These are phyloP conservation scores for Tolypocladium capitatum DNA, from an alignment of 2,329 filamentous ascomycete species.

Conservation along the genomic window DNA sequence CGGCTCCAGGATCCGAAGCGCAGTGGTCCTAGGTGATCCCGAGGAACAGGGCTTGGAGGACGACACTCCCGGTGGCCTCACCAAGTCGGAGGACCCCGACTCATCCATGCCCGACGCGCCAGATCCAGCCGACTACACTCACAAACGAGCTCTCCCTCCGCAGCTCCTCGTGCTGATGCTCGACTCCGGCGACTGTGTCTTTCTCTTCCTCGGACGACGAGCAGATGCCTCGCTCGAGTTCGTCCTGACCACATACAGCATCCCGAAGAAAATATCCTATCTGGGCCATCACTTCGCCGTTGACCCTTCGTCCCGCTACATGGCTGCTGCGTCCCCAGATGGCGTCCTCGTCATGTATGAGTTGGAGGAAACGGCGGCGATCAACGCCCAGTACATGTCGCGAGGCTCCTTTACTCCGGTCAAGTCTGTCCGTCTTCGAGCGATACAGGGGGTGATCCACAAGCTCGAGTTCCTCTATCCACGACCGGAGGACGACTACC, in stretches of 20 bases:
- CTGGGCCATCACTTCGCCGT: slow-evolving; percentile 57
- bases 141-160: slow-evolving; percentile 41
- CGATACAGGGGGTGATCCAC: slow-evolving; percentile 60
- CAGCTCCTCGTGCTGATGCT: slow-evolving; percentile 70
- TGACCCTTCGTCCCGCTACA: slow-evolving; percentile 58
- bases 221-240: slow-evolving; percentile 41
- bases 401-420: slow-evolving; percentile 44
- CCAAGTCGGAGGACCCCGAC: slow-evolving; percentile 28
- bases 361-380: slow-evolving; percentile 42
- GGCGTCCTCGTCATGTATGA: slow-evolving; percentile 60
- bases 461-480: slow-evolving; percentile 80
- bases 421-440: slow-evolving; percentile 26
- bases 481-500: slow-evolving; percentile 47
- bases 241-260: slow-evolving; percentile 41
- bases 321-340: slow-evolving; percentile 59
- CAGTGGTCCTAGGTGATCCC: slow-evolving; percentile 55
- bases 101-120: slow-evolving; percentile 20
- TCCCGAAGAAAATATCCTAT: slow-evolving; percentile 44
- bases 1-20: slow-evolving; percentile 63
- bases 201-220: slow-evolving; percentile 51
- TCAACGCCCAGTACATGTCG: slow-evolving; percentile 34
- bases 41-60: slow-evolving; percentile 24
- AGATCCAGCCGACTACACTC: slow-evolving; percentile 2
- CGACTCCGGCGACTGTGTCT: slow-evolving; percentile 59
- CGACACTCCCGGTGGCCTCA: slow-evolving; percentile 10